phyloP scores from a whole-genome alignment of 345 rosid species.

The Heritiera littoralis region DNA sequence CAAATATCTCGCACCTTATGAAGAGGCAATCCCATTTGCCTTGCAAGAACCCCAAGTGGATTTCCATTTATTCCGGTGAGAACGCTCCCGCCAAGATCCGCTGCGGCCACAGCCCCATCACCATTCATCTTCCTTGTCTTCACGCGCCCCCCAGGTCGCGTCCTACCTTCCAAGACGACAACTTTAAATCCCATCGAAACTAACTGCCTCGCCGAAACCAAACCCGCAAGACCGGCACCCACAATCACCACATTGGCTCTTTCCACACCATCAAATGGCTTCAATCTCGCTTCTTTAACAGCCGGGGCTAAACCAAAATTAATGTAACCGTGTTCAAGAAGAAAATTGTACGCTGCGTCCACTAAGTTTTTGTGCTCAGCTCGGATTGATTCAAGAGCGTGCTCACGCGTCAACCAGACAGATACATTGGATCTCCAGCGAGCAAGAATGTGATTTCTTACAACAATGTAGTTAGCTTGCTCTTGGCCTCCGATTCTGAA shows the following conservation, averaged over 20 bases:
- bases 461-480: slow-evolving; percentile 75
- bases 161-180: slow-evolving; percentile 84
- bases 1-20: slow-evolving; percentile 97
- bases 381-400: slow-evolving; percentile 72
- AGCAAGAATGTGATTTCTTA: slow-evolving; percentile 79
- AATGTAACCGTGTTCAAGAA: slow-evolving; percentile 81
- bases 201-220: slow-evolving; percentile 86
- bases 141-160: slow-evolving; percentile 45
- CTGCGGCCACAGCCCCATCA: slow-evolving; percentile 75
- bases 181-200: slow-evolving; percentile 87
- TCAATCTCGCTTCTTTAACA: slow-evolving; percentile 67
- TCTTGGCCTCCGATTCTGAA: slow-evolving; percentile 67
- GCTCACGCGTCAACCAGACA: slow-evolving; percentile 73
- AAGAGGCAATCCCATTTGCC: slow-evolving; percentile 83
- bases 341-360: slow-evolving; percentile 68
- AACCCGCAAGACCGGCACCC: slow-evolving; percentile 87
- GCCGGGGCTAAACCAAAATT: slow-evolving; percentile 79
- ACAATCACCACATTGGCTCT: slow-evolving; percentile 76
- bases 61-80: slow-evolving; percentile 94
- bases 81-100: slow-evolving; percentile 94
- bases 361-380: slow-evolving; percentile 67
- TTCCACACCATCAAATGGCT: slow-evolving; percentile 49
- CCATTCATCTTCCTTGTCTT: slow-evolving; percentile 80
- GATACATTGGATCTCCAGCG: slow-evolving; percentile 87
- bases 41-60: slow-evolving; percentile 88